A percentile compares a stretch with the other conserved stretches of the same genome.
These are phyloP conservation scores for Fonsecaea erecta DNA, from an alignment of 2,329 filamentous ascomycete species.

Conservation along the genomic window DNA sequence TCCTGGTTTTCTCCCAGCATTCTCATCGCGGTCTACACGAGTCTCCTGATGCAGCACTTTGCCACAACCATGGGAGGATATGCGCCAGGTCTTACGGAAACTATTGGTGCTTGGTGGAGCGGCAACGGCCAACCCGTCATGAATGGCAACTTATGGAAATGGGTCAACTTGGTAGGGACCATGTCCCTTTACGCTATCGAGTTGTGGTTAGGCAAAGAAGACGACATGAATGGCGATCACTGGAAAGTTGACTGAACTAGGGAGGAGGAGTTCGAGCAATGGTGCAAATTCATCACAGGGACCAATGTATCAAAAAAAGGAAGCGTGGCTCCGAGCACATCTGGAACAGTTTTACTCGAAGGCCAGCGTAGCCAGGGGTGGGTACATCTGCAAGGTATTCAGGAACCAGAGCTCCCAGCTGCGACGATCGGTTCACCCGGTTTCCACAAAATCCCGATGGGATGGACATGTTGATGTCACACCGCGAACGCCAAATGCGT, in stretches of 20 bases:
- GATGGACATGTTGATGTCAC: background rate
- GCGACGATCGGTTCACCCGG: background rate
- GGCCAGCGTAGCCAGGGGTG: background rate
- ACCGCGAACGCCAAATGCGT: background rate
- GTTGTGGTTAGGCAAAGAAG: constrained; percentile 79
- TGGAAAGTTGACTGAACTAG: constrained; percentile 85
- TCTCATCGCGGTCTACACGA: constrained; percentile 94
- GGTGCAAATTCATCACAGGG: background rate
- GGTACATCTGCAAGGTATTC: background rate
- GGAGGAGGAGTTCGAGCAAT: background rate
- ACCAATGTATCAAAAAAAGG: background rate
- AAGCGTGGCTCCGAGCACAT: background rate
- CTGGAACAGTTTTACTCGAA: background rate
- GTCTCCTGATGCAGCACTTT: constrained; percentile 93
- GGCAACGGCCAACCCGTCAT: constrained; percentile 71
- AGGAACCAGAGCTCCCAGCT: background rate
- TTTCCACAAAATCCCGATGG: background rate
- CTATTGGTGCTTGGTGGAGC: constrained; percentile 77
- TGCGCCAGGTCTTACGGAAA: constrained; percentile 56
- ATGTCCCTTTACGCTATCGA: constrained; percentile 91
- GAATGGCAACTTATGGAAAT: constrained; percentile 86
- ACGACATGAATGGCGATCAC: constrained; percentile 77
- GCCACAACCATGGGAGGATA: constrained; percentile 67
- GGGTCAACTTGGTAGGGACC: constrained; percentile 88
- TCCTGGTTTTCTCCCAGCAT: constrained; percentile 96